Percentiles rank a stretch among this genome's conserved stretches.
Conservation (phyloP, 106 monocot species). For the Dactylorhiza incarnata region DNA sequence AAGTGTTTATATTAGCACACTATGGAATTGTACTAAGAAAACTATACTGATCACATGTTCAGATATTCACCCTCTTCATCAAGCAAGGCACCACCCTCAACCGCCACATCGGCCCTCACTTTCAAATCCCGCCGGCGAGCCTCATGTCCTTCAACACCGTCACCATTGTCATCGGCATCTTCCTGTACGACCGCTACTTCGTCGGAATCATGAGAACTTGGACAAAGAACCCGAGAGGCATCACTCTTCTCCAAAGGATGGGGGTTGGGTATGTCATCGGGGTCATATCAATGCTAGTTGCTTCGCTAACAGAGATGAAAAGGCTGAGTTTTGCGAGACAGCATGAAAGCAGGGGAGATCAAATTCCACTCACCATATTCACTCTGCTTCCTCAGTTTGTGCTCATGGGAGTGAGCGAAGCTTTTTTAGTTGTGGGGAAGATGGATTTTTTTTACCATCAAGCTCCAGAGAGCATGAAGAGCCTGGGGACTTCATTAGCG, state of each 20-base stretch:
- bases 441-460: no score
- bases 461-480: no score
- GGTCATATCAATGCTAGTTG: background rate
- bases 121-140: constrained; percentile 40
- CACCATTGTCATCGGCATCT: constrained; percentile 11
- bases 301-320: background rate
- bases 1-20: no score
- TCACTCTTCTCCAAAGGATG: constrained; percentile 10
- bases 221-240: constrained; percentile 8
- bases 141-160: constrained; percentile 6
- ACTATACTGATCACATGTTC: background rate
- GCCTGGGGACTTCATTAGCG: background rate
- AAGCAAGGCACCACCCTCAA: constrained; percentile 56
- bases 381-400: constrained; percentile 43
- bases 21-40: no score
- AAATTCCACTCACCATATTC: constrained; percentile 29
- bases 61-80: constrained; percentile 48
- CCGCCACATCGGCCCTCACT: constrained; percentile 33
- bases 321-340: constrained; percentile 10
- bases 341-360: background rate
- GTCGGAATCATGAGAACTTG: background rate
- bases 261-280: constrained; percentile 3
- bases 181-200: constrained; percentile 12
- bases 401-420: background rate
- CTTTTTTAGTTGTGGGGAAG: background rate